Conservation (phyloP, 225 moss, liverwort and hornwort genomes). For the Anthoceros angustus region DNA sequence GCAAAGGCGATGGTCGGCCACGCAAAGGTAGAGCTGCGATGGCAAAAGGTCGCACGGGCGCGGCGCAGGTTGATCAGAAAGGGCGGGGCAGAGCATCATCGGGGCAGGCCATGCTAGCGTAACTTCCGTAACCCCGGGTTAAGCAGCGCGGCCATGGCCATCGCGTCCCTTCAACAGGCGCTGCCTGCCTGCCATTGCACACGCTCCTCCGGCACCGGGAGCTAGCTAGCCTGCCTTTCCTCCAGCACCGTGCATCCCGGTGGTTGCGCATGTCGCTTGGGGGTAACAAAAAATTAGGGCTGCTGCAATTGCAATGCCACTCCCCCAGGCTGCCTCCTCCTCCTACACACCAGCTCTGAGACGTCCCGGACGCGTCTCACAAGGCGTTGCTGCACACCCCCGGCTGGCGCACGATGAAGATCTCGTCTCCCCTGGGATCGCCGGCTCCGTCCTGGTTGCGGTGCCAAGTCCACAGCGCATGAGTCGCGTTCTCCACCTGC, state of each 20-base stretch:
- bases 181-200: background rate
- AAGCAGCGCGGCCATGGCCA: background rate
- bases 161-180: constrained; percentile 5
- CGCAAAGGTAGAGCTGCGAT: constrained; percentile 3
- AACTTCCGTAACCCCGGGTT: constrained; percentile 4
- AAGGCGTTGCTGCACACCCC: constrained; percentile 41
- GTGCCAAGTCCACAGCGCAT: constrained; percentile 96
- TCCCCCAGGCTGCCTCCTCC: background rate
- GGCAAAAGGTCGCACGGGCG: constrained; percentile 4
- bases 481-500: constrained; percentile 75
- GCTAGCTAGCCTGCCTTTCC: constrained; percentile 3
- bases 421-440: constrained; percentile 47
- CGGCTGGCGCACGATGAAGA: constrained; percentile 83
- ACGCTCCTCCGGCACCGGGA: background rate
- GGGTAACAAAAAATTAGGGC: background rate
- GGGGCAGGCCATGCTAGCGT: constrained; percentile 1
- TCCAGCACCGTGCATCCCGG: background rate
- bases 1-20: background rate
- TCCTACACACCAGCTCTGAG: too few species aligned
- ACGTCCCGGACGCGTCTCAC: too few species aligned
- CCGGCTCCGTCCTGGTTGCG: constrained; percentile 72
- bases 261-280: constrained; percentile 5
- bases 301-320: background rate
- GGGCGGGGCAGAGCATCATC: constrained; percentile 4
- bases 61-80: constrained; percentile 1